These are phyloP conservation scores for Zalerion maritima DNA, from an alignment of 495 filamentous ascomycete species.

Conservation along the genomic window DNA sequence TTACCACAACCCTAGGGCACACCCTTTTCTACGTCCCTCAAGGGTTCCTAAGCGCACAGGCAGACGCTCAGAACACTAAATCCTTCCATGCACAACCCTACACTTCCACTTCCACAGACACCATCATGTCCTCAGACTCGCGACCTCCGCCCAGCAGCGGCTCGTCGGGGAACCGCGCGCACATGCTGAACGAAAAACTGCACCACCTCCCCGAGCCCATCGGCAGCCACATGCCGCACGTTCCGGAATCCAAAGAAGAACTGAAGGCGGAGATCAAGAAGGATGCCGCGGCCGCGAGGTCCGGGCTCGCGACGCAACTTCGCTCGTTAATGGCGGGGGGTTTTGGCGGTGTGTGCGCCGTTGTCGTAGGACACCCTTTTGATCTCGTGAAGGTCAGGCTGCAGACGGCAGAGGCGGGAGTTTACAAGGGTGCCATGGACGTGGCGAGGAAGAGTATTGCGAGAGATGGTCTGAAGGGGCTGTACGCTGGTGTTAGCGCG, in stretches of 20 bases:
- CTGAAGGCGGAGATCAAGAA: constrained; percentile 34
- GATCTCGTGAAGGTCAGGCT: constrained; percentile 94
- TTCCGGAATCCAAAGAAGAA: constrained; percentile 37
- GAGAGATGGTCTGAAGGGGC: constrained; percentile 67
- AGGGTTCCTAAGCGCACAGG: no score
- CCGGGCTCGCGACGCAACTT: constrained; percentile 33
- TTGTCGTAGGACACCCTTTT: constrained; percentile 88
- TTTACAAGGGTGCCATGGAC: constrained; percentile 82
- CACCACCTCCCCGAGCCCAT: constrained; percentile 24
- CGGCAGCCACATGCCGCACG: constrained; percentile 31
- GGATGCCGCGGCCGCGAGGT: constrained; percentile 31
- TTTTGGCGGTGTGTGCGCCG: constrained; percentile 86
- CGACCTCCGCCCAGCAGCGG: no score
- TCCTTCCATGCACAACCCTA: no score
- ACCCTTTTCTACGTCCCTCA: no score
- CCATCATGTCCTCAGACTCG: no score
- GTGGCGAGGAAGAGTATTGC: constrained; percentile 79
- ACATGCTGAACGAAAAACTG: constrained; percentile 24
- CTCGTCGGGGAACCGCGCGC: no score
- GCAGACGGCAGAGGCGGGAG: constrained; percentile 88
- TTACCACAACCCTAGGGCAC: no score
- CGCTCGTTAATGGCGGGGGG: constrained; percentile 81
- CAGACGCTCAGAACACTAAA: no score
- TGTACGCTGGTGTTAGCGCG: constrained; percentile 95
- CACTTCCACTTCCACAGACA: no score